Evolutionary conservation across 768 basidiomycete species (phyloP).

Genomic region (Amanita jacksonii): DNA sequence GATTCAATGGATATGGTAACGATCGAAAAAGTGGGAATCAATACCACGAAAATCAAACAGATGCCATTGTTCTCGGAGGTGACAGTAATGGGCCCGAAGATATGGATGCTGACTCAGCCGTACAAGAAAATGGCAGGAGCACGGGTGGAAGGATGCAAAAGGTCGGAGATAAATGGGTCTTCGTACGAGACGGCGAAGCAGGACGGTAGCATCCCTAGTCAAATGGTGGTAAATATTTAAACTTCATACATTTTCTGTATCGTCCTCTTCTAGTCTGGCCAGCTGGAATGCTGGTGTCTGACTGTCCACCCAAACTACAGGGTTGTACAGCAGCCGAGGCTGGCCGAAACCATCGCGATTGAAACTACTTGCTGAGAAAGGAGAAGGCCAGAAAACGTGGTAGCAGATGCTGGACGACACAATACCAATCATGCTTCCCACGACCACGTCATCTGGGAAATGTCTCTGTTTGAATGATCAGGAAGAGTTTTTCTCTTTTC

Average conservation of each 20-base stretch:
- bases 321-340: conserved; percentile 35
- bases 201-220: conserved; percentile 17
- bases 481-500: not conserved
- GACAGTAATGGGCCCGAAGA: conserved; percentile 19
- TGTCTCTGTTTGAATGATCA: conserved; percentile 34
- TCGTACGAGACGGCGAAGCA: conserved; percentile 36
- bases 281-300: conserved; percentile 33
- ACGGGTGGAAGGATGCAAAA: conserved; percentile 54
- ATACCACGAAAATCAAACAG: conserved; percentile 31
- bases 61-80: conserved; percentile 52
- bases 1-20: conserved; percentile 33
- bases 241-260: conserved; percentile 29
- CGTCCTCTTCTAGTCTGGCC: conserved; percentile 31
- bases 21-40: conserved; percentile 33
- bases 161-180: conserved; percentile 66
- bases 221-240: conserved; percentile 9
- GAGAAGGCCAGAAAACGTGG: conserved; percentile 57
- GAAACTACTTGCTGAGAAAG: conserved; percentile 37
- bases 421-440: conserved; percentile 50
- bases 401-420: conserved; percentile 40
- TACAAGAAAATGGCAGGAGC: conserved; percentile 15
- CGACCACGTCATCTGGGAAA: conserved; percentile 61
- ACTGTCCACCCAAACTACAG: conserved; percentile 14
- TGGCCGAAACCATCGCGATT: conserved; percentile 18
- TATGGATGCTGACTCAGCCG: conserved; percentile 1